phyloP scores from a whole-genome alignment of 805 yeast genomes.

The Yarrowia bubula region DNA sequence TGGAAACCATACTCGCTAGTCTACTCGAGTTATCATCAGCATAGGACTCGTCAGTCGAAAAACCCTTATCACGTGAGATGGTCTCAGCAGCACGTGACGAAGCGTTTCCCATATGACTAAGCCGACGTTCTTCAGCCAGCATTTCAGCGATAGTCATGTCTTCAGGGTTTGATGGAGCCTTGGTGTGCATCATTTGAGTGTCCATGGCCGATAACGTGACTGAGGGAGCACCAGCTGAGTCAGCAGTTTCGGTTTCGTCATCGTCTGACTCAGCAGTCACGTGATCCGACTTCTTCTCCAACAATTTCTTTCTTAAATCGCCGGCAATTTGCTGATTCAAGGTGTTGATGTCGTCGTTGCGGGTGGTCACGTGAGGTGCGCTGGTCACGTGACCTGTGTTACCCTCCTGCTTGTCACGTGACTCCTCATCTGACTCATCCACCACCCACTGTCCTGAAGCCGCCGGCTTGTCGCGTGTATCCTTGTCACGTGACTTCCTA shows the following conservation, averaged over 20 bases:
- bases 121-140: conserved; percentile 39
- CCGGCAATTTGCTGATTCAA: conserved; percentile 14
- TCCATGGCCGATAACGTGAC: conserved; percentile 20
- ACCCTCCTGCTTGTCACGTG: neutral
- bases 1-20: conserved; percentile 42
- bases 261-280: neutral
- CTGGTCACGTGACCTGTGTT: neutral
- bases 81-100: conserved; percentile 37
- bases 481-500: neutral
- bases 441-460: conserved; percentile 13
- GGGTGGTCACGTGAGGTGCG: neutral
- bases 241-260: neutral
- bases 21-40: conserved; percentile 45
- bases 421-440: neutral
- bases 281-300: neutral
- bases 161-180: conserved; percentile 32
- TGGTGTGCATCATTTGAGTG: conserved; percentile 4
- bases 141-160: conserved; percentile 43
- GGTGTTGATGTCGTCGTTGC: neutral
- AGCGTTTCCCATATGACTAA: conserved; percentile 30
- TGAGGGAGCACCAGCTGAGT: neutral
- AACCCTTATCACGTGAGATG: conserved; percentile 43
- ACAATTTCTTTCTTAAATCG: neutral
- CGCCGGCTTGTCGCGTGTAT: neutral
- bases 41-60: conserved; percentile 44